Conservation (phyloP, 768 basidiomycete species). For the Lyophyllum shimeji region DNA sequence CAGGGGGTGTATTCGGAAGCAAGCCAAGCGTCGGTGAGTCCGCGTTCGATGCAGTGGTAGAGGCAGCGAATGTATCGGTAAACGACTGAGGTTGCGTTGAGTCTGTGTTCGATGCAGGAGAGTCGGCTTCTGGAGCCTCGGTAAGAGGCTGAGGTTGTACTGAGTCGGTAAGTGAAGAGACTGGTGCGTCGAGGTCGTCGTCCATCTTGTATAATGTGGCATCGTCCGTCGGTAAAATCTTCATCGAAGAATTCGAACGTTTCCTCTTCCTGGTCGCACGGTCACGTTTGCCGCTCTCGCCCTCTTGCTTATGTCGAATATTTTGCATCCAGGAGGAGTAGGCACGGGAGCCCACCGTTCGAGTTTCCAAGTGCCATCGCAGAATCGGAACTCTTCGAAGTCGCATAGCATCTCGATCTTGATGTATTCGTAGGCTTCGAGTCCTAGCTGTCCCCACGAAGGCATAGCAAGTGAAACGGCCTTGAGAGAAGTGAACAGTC, state of each 20-base stretch:
- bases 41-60: too few relatives aligned
- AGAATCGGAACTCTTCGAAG: constrained; percentile 16
- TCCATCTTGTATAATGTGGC: neutral
- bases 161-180: neutral
- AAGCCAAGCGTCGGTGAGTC: too few relatives aligned
- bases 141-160: neutral
- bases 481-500: constrained; percentile 11
- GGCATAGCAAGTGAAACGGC: neutral
- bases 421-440: constrained; percentile 8
- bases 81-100: neutral
- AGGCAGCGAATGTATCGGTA: neutral
- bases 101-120: too few relatives aligned
- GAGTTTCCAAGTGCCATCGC: constrained; percentile 17
- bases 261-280: neutral
- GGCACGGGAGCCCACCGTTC: constrained; percentile 6
- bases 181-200: neutral
- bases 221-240: neutral
- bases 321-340: constrained; percentile 14
- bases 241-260: neutral
- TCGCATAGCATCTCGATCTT: constrained; percentile 9
- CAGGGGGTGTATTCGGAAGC: too few relatives aligned
- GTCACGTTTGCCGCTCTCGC: neutral
- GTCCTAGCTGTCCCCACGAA: constrained; percentile 4
- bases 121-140: neutral
- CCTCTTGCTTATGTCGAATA: neutral